Evolutionary conservation across 768 basidiomycete species (phyloP).

Genomic region (Termitomyces sp.): DNA sequence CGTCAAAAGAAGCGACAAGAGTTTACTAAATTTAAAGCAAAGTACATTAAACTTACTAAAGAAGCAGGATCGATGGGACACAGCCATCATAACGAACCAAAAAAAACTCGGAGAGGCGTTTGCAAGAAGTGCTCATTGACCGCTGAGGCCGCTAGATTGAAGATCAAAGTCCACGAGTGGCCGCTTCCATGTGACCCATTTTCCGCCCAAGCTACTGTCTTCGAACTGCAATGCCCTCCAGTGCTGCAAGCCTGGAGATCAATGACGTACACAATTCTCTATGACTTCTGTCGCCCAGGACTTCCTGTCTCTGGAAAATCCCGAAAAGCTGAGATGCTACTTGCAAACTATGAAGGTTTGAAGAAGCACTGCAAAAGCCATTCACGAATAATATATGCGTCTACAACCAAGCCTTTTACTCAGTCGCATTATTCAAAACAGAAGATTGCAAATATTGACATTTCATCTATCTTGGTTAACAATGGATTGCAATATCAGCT

Average conservation of each 20-base stretch:
- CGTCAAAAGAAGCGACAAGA: constrained; percentile 20
- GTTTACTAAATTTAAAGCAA: constrained; percentile 15
- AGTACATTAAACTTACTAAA: constrained; percentile 13
- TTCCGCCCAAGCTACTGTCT: constrained; percentile 26
- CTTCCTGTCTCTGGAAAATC: neutral
- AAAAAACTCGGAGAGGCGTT: neutral
- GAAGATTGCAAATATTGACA: constrained; percentile 11
- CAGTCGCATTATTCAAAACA: constrained; percentile 24
- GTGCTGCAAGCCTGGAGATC: constrained; percentile 39
- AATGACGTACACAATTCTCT: constrained; percentile 31
- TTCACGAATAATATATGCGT: constrained; percentile 29
- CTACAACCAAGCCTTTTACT: constrained; percentile 25
- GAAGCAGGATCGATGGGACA: constrained; percentile 5
- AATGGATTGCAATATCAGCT: constrained; percentile 24
- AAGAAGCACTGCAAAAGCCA: neutral
- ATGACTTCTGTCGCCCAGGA: constrained; percentile 24
- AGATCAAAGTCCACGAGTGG: constrained; percentile 38
- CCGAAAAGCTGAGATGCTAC: neutral
- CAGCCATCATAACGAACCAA: neutral
- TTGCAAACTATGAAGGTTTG: constrained; percentile 3
- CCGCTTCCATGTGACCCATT: constrained; percentile 29
- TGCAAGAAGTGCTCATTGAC: constrained; percentile 14
- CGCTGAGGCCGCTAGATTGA: constrained; percentile 10
- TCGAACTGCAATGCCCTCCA: constrained; percentile 35
- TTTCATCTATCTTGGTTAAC: constrained; percentile 18